Conservation (phyloP, 2,329 filamentous ascomycete genomes). For the Fusarium sp. region DNA sequence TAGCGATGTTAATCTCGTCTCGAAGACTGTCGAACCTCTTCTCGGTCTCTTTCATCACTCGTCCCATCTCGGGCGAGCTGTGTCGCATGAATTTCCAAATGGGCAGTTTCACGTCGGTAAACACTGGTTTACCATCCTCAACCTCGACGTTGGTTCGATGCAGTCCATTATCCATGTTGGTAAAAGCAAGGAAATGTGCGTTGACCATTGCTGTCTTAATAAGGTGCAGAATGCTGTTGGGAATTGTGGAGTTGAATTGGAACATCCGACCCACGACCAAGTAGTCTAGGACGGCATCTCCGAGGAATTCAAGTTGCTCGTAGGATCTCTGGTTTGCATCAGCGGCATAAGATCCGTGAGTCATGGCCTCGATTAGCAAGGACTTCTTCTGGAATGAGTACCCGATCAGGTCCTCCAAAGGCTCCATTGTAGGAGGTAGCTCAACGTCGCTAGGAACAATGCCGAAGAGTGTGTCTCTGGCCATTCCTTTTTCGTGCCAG, state of each 20-base stretch:
- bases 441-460: constrained; percentile 51
- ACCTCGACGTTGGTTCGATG: constrained; percentile 39
- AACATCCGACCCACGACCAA: constrained; percentile 76
- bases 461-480: constrained; percentile 59
- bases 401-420: constrained; percentile 74
- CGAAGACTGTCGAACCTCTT: constrained; percentile 62
- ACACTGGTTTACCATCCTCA: constrained; percentile 30
- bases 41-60: constrained; percentile 58
- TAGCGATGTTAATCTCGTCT: constrained; percentile 59
- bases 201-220: constrained; percentile 83
- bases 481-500: constrained; percentile 62
- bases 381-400: constrained; percentile 77
- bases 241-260: constrained; percentile 54
- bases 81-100: constrained; percentile 80
- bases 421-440: constrained; percentile 57
- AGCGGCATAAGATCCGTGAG: constrained; percentile 74
- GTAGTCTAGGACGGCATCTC: constrained; percentile 86
- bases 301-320: constrained; percentile 88
- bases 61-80: constrained; percentile 59
- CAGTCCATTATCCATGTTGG: constrained; percentile 67
- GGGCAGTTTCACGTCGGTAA: constrained; percentile 50
- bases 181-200: constrained; percentile 80
- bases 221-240: constrained; percentile 75
- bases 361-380: constrained; percentile 82
- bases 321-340: constrained; percentile 57